A percentile compares a stretch with the other conserved stretches of the same genome.
These are phyloP conservation scores for Suillus ampliporus DNA, from an alignment of 768 basidiomycete species.

Conservation along the genomic window DNA sequence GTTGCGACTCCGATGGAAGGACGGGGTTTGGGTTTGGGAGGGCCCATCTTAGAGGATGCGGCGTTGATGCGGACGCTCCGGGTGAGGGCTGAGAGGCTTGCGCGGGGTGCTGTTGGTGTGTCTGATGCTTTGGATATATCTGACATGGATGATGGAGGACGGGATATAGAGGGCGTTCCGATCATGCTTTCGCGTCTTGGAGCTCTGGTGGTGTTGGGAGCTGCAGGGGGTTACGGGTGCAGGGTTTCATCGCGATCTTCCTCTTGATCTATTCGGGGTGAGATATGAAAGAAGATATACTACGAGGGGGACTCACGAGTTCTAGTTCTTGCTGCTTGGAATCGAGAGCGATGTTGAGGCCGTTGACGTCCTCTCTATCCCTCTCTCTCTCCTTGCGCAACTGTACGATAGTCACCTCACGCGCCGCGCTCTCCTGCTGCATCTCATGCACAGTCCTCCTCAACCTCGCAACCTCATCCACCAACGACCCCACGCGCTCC, in stretches of 20 bases:
- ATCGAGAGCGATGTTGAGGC: constrained; percentile 91
- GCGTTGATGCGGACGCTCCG: constrained; percentile 56
- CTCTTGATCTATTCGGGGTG: constrained; percentile 21
- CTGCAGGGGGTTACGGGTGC: neutral
- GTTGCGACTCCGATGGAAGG: constrained; percentile 43
- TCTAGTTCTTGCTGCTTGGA: constrained; percentile 95
- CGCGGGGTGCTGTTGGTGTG: constrained; percentile 38
- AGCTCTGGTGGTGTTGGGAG: constrained; percentile 6
- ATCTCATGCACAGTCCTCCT: constrained; percentile 69
- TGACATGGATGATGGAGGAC: constrained; percentile 63
- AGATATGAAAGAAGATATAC: neutral
- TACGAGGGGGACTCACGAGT: constrained; percentile 59
- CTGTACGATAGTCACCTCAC: constrained; percentile 80
- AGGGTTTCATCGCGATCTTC: neutral
- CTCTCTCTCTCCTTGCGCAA: constrained; percentile 67
- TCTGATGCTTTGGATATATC: constrained; percentile 50
- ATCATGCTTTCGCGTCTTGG: constrained; percentile 59
- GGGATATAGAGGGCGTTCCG: constrained; percentile 57
- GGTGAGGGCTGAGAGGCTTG: constrained; percentile 45
- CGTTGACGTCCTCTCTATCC: constrained; percentile 77
- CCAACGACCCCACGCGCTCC: constrained; percentile 55
- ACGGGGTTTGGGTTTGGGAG: constrained; percentile 45
- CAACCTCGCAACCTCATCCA: constrained; percentile 64
- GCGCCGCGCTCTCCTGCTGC: constrained; percentile 82
- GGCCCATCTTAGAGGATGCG: constrained; percentile 49